Conservation (phyloP, 2,329 filamentous ascomycete genomes). For the Passalora sequoiae region DNA sequence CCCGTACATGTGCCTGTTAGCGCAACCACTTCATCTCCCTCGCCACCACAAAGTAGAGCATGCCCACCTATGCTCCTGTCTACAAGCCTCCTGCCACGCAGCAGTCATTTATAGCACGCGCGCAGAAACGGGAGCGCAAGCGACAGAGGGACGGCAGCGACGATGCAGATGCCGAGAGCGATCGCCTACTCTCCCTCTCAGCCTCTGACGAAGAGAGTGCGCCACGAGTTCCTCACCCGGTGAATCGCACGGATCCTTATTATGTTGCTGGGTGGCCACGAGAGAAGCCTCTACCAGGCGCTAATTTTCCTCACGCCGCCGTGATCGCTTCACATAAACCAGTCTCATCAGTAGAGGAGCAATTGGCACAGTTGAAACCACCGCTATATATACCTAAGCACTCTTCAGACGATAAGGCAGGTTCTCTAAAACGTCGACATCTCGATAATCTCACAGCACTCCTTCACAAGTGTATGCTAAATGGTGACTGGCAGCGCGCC, state of each 20-base stretch:
- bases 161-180: conserved; percentile 15
- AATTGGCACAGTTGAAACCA: conserved; percentile 40
- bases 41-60: conserved; percentile 4
- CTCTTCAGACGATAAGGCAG: conserved; percentile 16
- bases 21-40: not conserved
- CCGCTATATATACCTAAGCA: conserved; percentile 35
- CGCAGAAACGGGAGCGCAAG: conserved; percentile 27
- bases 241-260: conserved; percentile 32
- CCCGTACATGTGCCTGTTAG: no score
- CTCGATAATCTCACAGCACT: conserved; percentile 63
- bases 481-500: conserved; percentile 66
- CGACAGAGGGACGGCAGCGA: conserved; percentile 10
- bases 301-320: conserved; percentile 44
- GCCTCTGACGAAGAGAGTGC: conserved; percentile 8
- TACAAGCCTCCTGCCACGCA: conserved; percentile 24
- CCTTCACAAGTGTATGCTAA: conserved; percentile 66
- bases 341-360: conserved; percentile 33
- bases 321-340: conserved; percentile 17
- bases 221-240: conserved; percentile 20
- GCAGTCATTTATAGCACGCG: conserved; percentile 24
- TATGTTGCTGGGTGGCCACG: conserved; percentile 40
- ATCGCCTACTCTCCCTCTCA: conserved; percentile 5
- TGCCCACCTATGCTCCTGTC: conserved; percentile 29
- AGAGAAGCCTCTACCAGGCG: conserved; percentile 36
- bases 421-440: conserved; percentile 49